Base-by-base conservation (phyloP, 2,329 filamentous ascomycete genomes). In the Phaeosphaeria sp. region DNA sequence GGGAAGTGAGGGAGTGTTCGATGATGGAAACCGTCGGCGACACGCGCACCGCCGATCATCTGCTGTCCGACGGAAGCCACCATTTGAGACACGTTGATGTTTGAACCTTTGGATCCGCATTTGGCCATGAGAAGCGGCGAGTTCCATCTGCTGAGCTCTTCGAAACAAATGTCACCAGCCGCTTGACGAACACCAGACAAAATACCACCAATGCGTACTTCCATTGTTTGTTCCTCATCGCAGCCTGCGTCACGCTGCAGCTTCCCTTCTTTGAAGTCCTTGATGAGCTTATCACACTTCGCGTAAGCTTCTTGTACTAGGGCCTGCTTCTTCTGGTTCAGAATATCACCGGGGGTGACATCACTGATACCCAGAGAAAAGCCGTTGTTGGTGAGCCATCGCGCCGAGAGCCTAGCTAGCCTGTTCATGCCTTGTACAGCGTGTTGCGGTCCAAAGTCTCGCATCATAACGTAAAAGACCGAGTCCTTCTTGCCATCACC, bases 81-180 rank as follows among this genome's bases (percentile, higher is more conserved):
- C 95, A 99, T 99, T 81, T 99, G 95, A 8, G 95, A 95, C 33
- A 99, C 95, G 83, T 99, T 99, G 82, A 99, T 96, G 69, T 92
- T 91, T 5, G 93, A 97, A 75, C 95, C 95, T 78, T 99, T 99
- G 53, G 94, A 98, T 49, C 95, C 95, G 13, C 92, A 98, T 61
- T 92, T 95, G 60, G 95, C 95, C 95, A 99, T 99, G 80, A 97
- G 90, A 63, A 98, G 83, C 6, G 95, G 93, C 0, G 95, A 89
- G 69, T 99, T 99, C 80, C 93, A 93, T 63, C 88, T 90, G 80
- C 92, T 97, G 36, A 99, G 83, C 51, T 94, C 92, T 27, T 89
- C 87, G 71, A 97, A 93, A 85, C 95, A 97, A 72, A 93, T 90
- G 51, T 92, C 87, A 83, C 95, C 95, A 59, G 95, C 94, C 67